Evolutionary conservation across 2,329 filamentous ascomycete species (phyloP), one percentile per base, ranked within the genome.

Genomic region (Emmonsiellopsis sp.): DNA sequence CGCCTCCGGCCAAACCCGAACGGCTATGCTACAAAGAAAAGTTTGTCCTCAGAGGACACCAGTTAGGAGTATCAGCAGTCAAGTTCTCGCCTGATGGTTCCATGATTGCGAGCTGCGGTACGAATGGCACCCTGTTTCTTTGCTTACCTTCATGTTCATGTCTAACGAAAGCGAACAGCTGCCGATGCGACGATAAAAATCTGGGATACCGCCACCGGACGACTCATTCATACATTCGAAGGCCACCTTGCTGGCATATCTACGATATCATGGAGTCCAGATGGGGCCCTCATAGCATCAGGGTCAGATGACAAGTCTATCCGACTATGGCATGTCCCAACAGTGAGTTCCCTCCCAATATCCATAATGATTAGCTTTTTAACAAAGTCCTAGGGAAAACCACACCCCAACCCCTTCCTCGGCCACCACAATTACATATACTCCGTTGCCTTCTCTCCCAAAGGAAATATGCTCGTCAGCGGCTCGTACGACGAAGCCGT

Each of bases 401-500:
- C 79, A 32, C 77, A 83, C 52, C 78, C 79, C 0, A 77, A 74
- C 21, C 77, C 80, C 1, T 76, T 97, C 59, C 77, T 87, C 27
- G 92, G 93, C 2, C 93, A 98, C 64, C 90, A 96, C 69, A 97
- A 94, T 71, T 97, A 97, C 70, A 85, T 98, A 34, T 95, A 95
- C 71, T 89, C 86, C 49, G 77, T 98, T 36, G 90, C 91, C 5
- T 97, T 97, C 69, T 92, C 88, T n/a, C 93, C 93, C 1, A 97
- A 96, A 69, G 93, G 93, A 27, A 98, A 98, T 65, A 95, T 97
- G 66, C 80, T 98, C 36, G 93, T 91, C 13, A 94, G 88, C 60
- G 93, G 93, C 10, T 94, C 88, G 58, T 97, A 96, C 71, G 93
- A 98, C 61, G 93, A 98, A 74, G 93, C 93, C 4, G 89, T 98